Evolutionary conservation across 2,329 filamentous ascomycete species (phyloP), one percentile per base, ranked within the genome.

Genomic region (Penicillium sp.): DNA sequence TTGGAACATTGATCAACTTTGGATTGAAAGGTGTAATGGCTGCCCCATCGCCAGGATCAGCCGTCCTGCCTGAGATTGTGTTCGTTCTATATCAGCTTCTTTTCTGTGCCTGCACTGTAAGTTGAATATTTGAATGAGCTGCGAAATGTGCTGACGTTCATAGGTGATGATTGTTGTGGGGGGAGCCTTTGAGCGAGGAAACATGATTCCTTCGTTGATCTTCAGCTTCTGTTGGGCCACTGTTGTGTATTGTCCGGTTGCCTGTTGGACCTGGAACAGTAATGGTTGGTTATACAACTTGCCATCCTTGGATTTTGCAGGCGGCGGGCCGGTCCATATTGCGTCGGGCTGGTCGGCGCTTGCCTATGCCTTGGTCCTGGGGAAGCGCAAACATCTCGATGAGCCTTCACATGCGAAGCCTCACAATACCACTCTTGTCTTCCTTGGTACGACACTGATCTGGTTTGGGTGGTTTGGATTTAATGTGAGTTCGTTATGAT

Each of bases 221-320:
- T 90, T 90, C 76, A 86, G 87, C 66, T 89, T 90, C 74, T 80
- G 87, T 71, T 90, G 87, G 87, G 78, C 85, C 16, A 90, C 87
- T 41, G 80, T 90, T 60, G 86, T 90, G 59, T 90, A 90, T 75
- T 86, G 88, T 66, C 87, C 87, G 21, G 84, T 91, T 59, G 88
- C 89, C 47, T 90, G 89, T 75, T 90, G 88, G 84, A 90, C 89
- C 46, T 91, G 88, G 89, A 91, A 90, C 73, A 76, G 80, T 51
- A 86, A 85, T 60, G 89, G 89, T 47, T 91, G 88, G 87, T 81
- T 90, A 27, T 87, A 81, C 74, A 82, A 83, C 21, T 81, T 91
- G 43, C 86, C 86, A 48, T 84, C 86, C 26, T 83, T 90, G 64
- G 89, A 91, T 73, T 91, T 90, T 66, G 88, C 89, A 33, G 89